Evolutionary conservation across 2,329 filamentous ascomycete genomes (phyloP).

Genomic region (Amylocarpus encephaloides): DNA sequence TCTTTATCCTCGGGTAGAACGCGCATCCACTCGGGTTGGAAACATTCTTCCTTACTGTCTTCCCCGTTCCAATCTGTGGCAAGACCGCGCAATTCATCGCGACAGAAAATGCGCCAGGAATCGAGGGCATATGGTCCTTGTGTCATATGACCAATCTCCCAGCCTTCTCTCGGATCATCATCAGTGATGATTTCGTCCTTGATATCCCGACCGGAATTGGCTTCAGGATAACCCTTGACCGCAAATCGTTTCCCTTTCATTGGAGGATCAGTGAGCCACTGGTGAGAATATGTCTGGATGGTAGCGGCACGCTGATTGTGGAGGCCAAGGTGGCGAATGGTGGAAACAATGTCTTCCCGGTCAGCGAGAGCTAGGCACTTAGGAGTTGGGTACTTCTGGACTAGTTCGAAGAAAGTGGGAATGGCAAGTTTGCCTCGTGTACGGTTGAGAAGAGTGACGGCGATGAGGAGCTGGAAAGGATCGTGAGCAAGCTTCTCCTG

Average conservation of each 20-base stretch:
- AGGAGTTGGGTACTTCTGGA: slow-evolving; percentile 62
- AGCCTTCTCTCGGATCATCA: slow-evolving; percentile 39
- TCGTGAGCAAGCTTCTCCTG: slow-evolving; percentile 72
- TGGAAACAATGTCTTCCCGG: slow-evolving; percentile 47
- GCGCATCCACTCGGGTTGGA: slow-evolving; percentile 86
- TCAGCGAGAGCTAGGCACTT: slow-evolving; percentile 53
- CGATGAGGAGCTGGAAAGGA: slow-evolving; percentile 75
- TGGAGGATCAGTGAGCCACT: slow-evolving; percentile 62
- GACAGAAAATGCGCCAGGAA: slow-evolving; percentile 90
- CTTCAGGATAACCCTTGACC: slow-evolving; percentile 48
- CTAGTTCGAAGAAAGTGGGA: slow-evolving; percentile 66
- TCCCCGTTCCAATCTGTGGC: slow-evolving; percentile 61
- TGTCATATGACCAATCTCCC: slow-evolving; percentile 83
- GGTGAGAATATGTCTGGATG: slow-evolving; percentile 63
- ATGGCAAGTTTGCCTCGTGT: slow-evolving; percentile 70
- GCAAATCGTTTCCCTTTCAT: slow-evolving; percentile 48
- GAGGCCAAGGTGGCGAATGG: slow-evolving; percentile 67
- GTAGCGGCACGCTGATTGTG: slow-evolving; percentile 59
- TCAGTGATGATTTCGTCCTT: slow-evolving; percentile 42
- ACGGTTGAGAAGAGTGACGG: slow-evolving; percentile 77
- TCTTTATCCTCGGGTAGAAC: slow-evolving; percentile 82
- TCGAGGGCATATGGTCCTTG: slow-evolving; percentile 79
- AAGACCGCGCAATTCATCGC: slow-evolving; percentile 65
- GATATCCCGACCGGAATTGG: slow-evolving; percentile 43
- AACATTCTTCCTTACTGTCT: slow-evolving; percentile 39